These are phyloP conservation scores for Zopfia rhizophila DNA, from an alignment of 2,329 filamentous ascomycete species.

Conservation along the genomic window DNA sequence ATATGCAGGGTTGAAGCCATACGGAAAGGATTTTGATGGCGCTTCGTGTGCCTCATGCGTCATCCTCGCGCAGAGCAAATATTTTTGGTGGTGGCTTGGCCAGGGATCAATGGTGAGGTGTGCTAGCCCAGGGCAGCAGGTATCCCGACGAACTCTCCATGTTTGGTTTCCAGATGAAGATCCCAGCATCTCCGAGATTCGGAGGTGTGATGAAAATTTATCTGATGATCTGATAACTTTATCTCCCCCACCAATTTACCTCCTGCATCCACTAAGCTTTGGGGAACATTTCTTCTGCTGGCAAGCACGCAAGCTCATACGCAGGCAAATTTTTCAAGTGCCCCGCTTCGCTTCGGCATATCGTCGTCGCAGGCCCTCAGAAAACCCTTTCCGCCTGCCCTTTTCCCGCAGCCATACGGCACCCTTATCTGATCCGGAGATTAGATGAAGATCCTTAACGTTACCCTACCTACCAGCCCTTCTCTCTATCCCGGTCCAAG, in stretches of 20 bases:
- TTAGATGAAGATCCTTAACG: slow-evolving; percentile 36
- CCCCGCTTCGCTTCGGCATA: too few species aligned
- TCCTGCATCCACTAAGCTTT: too few species aligned
- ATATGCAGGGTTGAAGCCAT: too few species aligned
- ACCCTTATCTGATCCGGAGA: slow-evolving; percentile 44
- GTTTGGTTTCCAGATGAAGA: slow-evolving; percentile 12
- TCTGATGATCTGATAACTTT: slow-evolving; percentile 37
- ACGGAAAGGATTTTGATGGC: too few species aligned
- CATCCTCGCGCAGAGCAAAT: slow-evolving; percentile 24
- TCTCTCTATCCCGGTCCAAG: slow-evolving; percentile 27
- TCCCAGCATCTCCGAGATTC: slow-evolving; percentile 35
- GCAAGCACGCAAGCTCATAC: too few species aligned
- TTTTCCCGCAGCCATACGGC: slow-evolving; percentile 15
- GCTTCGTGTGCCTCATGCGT: slow-evolving; percentile 42
- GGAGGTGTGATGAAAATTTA: slow-evolving; percentile 25
- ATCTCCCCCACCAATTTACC: slow-evolving; percentile 30
- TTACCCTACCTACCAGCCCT: slow-evolving; percentile 19
- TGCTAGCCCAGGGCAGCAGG: slow-evolving; percentile 33
- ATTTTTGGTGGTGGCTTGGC: slow-evolving; percentile 20
- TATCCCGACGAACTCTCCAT: slow-evolving; percentile 34
- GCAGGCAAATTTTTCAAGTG: too few species aligned
- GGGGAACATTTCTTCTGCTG: too few species aligned
- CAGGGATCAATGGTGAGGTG: slow-evolving; percentile 27
- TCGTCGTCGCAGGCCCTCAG: too few species aligned
- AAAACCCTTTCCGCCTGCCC: slow-evolving; percentile 19